These are phyloP conservation scores for Leishmania aethiopica DNA, from an alignment of 208 protist genomes.

Conservation along the genomic window DNA sequence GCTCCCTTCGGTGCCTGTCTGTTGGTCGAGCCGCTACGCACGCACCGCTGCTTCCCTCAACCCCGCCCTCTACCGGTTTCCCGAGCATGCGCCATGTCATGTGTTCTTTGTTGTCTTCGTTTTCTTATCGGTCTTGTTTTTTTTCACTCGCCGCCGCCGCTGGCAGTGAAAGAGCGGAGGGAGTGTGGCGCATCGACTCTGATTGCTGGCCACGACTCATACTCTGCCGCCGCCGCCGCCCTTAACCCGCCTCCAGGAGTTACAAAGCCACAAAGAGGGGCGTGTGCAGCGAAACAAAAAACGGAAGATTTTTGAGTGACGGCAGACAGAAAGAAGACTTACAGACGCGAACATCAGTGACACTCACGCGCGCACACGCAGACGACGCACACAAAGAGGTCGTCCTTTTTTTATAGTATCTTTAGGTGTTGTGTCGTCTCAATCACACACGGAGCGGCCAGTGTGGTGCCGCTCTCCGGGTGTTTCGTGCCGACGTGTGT, in stretches of 20 bases:
- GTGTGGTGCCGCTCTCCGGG: neutral
- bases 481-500: neutral
- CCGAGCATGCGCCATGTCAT: neutral
- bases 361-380: neutral
- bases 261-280: neutral
- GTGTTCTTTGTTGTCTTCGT: neutral
- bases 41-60: neutral
- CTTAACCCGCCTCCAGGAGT: neutral
- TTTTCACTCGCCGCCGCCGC: neutral
- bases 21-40: neutral
- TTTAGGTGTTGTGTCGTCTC: neutral
- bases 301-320: neutral
- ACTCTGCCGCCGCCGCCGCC: neutral
- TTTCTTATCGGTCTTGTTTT: neutral
- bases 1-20: neutral
- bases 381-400: neutral
- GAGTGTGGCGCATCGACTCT: neutral
- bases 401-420: neutral
- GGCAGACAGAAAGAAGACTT: neutral
- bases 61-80: neutral
- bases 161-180: neutral
- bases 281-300: neutral
- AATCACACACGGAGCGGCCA: neutral
- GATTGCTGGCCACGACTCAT: neutral
- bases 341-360: neutral